Evolutionary conservation across 1,284 basidiomycete genomes (phyloP), one percentile per base, ranked within the genome.

Genomic region (Ceratobasidium sp.): DNA sequence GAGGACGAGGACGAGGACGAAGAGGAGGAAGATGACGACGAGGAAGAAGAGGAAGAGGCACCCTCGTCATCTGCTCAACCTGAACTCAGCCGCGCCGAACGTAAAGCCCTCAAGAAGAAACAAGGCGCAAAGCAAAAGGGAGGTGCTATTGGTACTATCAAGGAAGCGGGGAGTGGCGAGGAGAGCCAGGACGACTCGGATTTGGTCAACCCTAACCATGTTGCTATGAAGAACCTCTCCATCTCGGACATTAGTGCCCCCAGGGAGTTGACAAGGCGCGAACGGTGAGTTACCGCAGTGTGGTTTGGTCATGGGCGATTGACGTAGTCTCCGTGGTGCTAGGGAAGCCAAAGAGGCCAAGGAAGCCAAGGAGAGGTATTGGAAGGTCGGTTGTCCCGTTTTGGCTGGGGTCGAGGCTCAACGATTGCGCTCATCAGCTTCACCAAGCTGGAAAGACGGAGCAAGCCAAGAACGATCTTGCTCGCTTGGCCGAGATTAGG

Each of bases 271-370:
- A 87, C 88, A 40, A 86, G 94, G 77, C 87, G 89, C 78, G 94
- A 95, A 83, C 88, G 90, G 92, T 91, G 77, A 62, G 87, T 82
- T 54, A 19, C 2, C 43, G 34, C 22, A 19, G 7, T 62, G 13
- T 62, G 29, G 22, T 65, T 52, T 64, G 8, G 7, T 15, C 37
- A 37, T 7, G 46, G n/a, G 2, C 9, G 9, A 17, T n/a, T 67
- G 56, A 66, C 29, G 40, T 57, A 43, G 19, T 22, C 8, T n/a
- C 2, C 0, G 0, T 44, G 51, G 9, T 25, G 73, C 32, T 80
- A 96, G 95, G 79, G 96, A 97, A 82, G 90, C 90, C 81, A 95
- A 95, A 81, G 95, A 96, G 84, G 96, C 95, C 86, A 89, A 94
- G 82, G 94, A 95, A 6, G 94, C 95, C 0, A 89, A 93, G 81